These are phyloP conservation scores for Lactarius psammicola DNA, from an alignment of 768 basidiomycete species.

Conservation along the genomic window DNA sequence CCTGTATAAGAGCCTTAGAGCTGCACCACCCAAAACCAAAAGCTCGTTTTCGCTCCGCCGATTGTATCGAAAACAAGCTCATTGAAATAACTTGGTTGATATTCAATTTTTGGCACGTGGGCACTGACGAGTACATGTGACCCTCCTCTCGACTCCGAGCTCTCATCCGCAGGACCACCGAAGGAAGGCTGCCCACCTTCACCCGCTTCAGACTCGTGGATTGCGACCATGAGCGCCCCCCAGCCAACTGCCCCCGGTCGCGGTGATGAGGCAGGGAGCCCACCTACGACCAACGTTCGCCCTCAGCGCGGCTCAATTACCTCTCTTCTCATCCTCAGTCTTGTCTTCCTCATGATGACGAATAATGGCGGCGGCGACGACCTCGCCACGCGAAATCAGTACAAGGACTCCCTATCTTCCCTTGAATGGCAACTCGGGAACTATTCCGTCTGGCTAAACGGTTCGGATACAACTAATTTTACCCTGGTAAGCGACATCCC, in stretches of 20 bases:
- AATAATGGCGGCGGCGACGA: slow-evolving; percentile 66
- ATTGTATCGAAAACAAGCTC: too few relatives aligned
- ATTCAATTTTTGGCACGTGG: too few relatives aligned
- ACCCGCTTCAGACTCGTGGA: not conserved
- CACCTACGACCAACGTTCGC: slow-evolving; percentile 15
- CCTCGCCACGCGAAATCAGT: slow-evolving; percentile 58
- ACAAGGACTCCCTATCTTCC: slow-evolving; percentile 59
- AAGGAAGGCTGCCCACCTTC: not conserved
- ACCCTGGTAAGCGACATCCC: slow-evolving; percentile 49
- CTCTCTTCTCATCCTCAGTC: slow-evolving; percentile 68
- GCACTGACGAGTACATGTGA: too few relatives aligned
- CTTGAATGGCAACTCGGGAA: slow-evolving; percentile 64
- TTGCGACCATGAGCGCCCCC: slow-evolving; percentile 13
- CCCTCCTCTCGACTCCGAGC: not conserved
- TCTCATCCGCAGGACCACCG: too few relatives aligned
- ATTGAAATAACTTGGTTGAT: too few relatives aligned
- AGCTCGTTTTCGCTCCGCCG: too few relatives aligned
- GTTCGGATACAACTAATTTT: slow-evolving; percentile 58
- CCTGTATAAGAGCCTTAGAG: too few relatives aligned
- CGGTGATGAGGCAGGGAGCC: slow-evolving; percentile 9
- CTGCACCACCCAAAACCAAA: too few relatives aligned
- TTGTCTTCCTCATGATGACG: slow-evolving; percentile 77
- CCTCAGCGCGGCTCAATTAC: slow-evolving; percentile 62
- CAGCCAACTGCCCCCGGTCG: not conserved
- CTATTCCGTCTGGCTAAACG: slow-evolving; percentile 73